phyloP scores from a whole-genome alignment of 441 rosid genomes.

The Cnidoscolus chayamansa region DNA sequence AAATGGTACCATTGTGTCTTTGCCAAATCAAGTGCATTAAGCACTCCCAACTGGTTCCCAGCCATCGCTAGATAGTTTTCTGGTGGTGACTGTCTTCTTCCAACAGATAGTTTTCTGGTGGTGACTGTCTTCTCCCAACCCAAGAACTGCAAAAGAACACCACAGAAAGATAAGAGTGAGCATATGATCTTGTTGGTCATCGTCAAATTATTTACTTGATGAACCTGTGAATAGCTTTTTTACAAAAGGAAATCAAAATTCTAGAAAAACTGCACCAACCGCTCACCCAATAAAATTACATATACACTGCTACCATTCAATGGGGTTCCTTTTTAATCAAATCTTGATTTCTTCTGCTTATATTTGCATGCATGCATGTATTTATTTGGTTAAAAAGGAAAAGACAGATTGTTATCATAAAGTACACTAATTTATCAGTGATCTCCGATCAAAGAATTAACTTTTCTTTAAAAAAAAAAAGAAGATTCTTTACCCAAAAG shows the following conservation, averaged over 20 bases:
- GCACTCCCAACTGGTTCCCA: conserved; percentile 41
- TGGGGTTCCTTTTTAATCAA: no score
- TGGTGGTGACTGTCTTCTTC: background rate
- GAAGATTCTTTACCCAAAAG: background rate
- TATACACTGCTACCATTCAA: background rate
- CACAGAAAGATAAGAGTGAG: background rate
- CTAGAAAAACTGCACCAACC: background rate
- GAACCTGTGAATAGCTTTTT: background rate
- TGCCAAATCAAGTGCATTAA: conserved; percentile 66
- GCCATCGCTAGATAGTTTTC: conserved; percentile 29
- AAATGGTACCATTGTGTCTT: conserved; percentile 84
- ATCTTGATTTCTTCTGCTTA: no score
- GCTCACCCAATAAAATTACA: background rate
- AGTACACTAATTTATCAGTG: background rate
- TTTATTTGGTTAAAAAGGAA: background rate
- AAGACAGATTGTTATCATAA: background rate
- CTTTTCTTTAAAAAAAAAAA: background rate
- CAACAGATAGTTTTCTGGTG: background rate
- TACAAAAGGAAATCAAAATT: no score
- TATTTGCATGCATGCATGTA: background rate
- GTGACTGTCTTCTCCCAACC: no score
- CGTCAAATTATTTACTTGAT: no score
- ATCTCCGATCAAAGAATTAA: background rate
- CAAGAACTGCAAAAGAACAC: background rate
- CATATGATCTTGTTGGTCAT: background rate